Evolutionary conservation across 73 alveolate genomes (phyloP), one percentile per base, ranked within the genome.

Genomic region (Paramecium octaurelia): DNA sequence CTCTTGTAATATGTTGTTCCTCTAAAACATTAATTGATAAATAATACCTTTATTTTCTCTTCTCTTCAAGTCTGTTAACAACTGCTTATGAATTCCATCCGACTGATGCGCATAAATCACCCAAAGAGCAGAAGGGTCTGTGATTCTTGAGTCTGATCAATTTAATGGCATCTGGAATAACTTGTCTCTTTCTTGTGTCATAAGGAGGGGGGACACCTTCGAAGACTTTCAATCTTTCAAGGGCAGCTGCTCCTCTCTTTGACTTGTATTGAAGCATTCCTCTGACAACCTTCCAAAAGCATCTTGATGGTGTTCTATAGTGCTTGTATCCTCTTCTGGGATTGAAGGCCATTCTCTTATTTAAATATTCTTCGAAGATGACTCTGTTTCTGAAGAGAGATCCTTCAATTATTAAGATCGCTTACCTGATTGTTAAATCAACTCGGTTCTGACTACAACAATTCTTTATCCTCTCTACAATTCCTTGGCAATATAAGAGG

Each of bases 181-280:
- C 99, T 95, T 96, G 80, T 94, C 97, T 97, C 97, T 97, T 97
- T 95, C 92, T 96, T 16, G 93, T 95, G 93, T 96, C 99, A 73
- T 97, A 98, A 23, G 99, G 99, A 88, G 94, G 95, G 14, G 99
- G 99, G 93, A 98, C 95, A 64, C 99, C 99, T 94, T 98, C 99
- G 92, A 98, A 98, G 36, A 97, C 92, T 97, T 98, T 97, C 18
- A 96, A 92, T 80, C 93, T 85, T 38, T 64, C 99, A 75, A 98
- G 95, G 44, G 99, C 99, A 20, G 97, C 98, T 34, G 97, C 97
- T 21, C 99, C 99, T 70, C 97, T 93, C 43, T 99, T 96, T 34
- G 99, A 97, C 95, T 98, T 98, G 93, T 98, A 98, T 29, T 99
- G 99, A 71, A 98, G 95, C 94, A 93, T 88, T 58, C 96, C 95